phyloP scores from a whole-genome alignment of 108 stramenopile species.

The Cyclostephanos tholiformis region DNA sequence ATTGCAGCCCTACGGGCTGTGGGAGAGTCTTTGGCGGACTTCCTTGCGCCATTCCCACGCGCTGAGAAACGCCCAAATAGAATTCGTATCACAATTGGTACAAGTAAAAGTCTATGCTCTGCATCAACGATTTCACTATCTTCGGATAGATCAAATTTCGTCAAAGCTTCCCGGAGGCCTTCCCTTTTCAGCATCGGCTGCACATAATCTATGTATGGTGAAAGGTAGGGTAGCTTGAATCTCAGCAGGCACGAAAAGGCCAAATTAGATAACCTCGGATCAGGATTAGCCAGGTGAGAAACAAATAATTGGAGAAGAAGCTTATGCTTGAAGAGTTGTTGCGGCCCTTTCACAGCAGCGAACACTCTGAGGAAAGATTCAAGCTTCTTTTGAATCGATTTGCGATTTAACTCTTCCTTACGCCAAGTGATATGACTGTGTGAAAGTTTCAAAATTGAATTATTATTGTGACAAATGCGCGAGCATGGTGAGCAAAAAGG shows the following conservation, averaged over 20 bases:
- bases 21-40: constrained; percentile 78
- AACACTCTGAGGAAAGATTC: constrained; percentile 75
- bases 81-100: constrained; percentile 70
- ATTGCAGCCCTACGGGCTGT: constrained; percentile 72
- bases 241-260: constrained; percentile 63
- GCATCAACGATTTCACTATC: constrained; percentile 49
- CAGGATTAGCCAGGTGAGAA: constrained; percentile 68
- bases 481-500: background rate
- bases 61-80: constrained; percentile 79
- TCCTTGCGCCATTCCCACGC: constrained; percentile 53
- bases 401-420: constrained; percentile 45
- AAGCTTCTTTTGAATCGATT: constrained; percentile 57
- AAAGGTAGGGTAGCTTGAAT: constrained; percentile 67
- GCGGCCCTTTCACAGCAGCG: constrained; percentile 71
- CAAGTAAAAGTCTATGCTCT: constrained; percentile 59
- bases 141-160: constrained; percentile 61
- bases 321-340: constrained; percentile 75
- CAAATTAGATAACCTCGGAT: constrained; percentile 57
- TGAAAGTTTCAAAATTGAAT: background rate
- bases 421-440: constrained; percentile 25
- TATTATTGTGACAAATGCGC: background rate
- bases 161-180: constrained; percentile 67
- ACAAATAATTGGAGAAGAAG: constrained; percentile 60
- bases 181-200: constrained; percentile 61
- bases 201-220: constrained; percentile 61